These are phyloP conservation scores for Serpula lacrymans DNA, from an alignment of 768 basidiomycete species.

Conservation along the genomic window DNA sequence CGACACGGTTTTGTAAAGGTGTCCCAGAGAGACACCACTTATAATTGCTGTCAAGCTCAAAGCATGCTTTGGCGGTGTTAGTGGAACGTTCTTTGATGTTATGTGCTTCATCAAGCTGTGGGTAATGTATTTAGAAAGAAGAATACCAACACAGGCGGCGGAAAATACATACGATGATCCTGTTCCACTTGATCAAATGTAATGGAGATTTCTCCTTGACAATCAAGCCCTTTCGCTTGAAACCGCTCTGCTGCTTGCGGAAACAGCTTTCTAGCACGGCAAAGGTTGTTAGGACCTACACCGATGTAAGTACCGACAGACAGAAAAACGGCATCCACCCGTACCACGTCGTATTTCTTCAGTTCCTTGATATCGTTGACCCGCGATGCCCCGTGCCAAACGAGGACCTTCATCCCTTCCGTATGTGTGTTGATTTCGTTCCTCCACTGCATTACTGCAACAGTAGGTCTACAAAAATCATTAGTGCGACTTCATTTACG, in stretches of 20 bases:
- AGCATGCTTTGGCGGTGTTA: conserved; percentile 96
- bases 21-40: conserved; percentile 98
- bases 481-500: conserved; percentile 3
- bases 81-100: conserved; percentile 96
- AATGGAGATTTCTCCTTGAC: conserved; percentile 87
- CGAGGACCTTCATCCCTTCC: conserved; percentile 74
- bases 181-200: conserved; percentile 82
- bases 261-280: conserved; percentile 89
- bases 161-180: conserved; percentile 59
- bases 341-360: conserved; percentile 83
- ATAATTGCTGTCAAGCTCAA: conserved; percentile 76
- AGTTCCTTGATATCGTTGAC: conserved; percentile 65
- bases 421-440: conserved; percentile 91
- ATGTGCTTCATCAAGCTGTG: conserved; percentile 90
- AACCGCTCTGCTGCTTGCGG: conserved; percentile 90
- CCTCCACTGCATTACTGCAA: conserved; percentile 78
- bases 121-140: conserved; percentile 1
- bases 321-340: conserved; percentile 19
- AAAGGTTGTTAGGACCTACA: conserved; percentile 78
- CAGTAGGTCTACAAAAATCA: conserved; percentile 39
- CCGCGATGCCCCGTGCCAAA: conserved; percentile 89
- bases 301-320: conserved; percentile 1
- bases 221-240: conserved; percentile 79
- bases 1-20: conserved; percentile 97
- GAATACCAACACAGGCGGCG: neutral